phyloP scores from a whole-genome alignment of 495 filamentous ascomycete genomes.

The Talaromyces stipitatus region DNA sequence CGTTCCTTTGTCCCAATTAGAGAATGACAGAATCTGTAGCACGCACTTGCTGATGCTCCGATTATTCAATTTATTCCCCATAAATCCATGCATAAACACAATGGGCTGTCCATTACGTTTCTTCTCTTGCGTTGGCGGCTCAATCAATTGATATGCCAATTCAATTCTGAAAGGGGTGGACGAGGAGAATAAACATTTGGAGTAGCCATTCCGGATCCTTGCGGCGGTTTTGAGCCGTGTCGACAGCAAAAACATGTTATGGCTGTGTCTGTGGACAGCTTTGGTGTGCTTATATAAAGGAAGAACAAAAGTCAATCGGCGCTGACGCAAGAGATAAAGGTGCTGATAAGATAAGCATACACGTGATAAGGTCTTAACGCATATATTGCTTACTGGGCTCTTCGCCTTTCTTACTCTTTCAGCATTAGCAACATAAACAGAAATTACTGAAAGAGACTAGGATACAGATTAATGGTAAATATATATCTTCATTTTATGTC shows the following conservation, averaged over 20 bases:
- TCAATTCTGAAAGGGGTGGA: slow-evolving; percentile 19
- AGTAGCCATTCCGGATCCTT: neutral
- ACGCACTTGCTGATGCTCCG: slow-evolving; percentile 92
- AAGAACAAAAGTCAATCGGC: neutral
- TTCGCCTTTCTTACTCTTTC: neutral
- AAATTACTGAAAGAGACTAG: neutral
- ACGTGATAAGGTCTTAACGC: neutral
- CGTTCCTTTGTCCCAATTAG: neutral
- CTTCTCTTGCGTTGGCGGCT: slow-evolving; percentile 27
- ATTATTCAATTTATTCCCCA: slow-evolving; percentile 95
- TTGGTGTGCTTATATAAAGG: neutral
- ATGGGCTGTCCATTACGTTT: slow-evolving; percentile 53
- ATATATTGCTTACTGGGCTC: too few species aligned
- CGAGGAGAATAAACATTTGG: slow-evolving; percentile 29
- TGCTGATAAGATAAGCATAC: neutral
- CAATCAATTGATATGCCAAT: slow-evolving; percentile 35
- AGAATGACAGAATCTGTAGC: neutral
- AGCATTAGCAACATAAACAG: neutral
- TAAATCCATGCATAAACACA: slow-evolving; percentile 86
- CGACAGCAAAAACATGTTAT: neutral
- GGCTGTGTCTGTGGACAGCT: neutral
- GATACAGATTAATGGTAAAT: neutral
- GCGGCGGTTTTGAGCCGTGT: neutral
- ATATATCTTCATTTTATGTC: neutral
- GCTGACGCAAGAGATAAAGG: neutral